A percentile compares a stretch with the other conserved stretches of the same genome.
These are phyloP conservation scores for Coniferiporia weirii DNA, from an alignment of 1,284 basidiomycete genomes.

Conservation along the genomic window DNA sequence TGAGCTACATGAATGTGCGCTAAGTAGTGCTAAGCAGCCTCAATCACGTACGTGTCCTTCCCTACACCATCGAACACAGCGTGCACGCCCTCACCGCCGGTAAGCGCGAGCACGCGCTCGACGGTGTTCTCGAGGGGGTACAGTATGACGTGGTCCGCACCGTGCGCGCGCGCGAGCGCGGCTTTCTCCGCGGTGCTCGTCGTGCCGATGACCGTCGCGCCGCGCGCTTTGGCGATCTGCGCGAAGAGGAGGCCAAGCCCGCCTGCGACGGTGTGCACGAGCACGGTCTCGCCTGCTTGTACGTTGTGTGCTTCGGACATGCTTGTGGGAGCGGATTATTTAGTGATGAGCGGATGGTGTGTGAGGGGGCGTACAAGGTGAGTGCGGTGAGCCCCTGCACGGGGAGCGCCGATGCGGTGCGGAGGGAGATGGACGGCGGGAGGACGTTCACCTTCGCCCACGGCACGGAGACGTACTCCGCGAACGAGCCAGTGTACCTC, in stretches of 20 bases:
- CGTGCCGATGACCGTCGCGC: slow-evolving; percentile 93
- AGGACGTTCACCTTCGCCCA: slow-evolving; percentile 60
- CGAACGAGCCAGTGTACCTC: slow-evolving; percentile 56
- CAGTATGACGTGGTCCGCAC: slow-evolving; percentile 84
- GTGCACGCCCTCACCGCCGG: slow-evolving; percentile 79
- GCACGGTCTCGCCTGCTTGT: slow-evolving; percentile 66
- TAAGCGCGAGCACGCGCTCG: slow-evolving; percentile 70
- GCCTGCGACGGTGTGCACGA: slow-evolving; percentile 90
- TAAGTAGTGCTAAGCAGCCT: too few relatives aligned
- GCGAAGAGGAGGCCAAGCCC: slow-evolving; percentile 57
- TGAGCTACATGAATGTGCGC: too few relatives aligned
- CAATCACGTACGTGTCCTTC: slow-evolving; percentile 69
- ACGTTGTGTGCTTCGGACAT: slow-evolving; percentile 82
- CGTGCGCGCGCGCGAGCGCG: slow-evolving; percentile 71
- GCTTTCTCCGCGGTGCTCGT: slow-evolving; percentile 86
- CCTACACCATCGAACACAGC: slow-evolving; percentile 94
- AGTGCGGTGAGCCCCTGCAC: slow-evolving; percentile 81
- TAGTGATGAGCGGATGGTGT: too few relatives aligned
- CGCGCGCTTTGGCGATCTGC: slow-evolving; percentile 62
- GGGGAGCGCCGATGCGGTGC: slow-evolving; percentile 61
- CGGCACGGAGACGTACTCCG: slow-evolving; percentile 70
- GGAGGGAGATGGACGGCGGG: slow-evolving; percentile 55
- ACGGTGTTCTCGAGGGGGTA: slow-evolving; percentile 73
- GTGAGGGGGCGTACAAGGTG: slow-evolving; percentile 39
- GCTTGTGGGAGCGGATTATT: neutral